These are phyloP conservation scores for Inonotus hispidus DNA, from an alignment of 1,284 basidiomycete species.

Conservation along the genomic window DNA sequence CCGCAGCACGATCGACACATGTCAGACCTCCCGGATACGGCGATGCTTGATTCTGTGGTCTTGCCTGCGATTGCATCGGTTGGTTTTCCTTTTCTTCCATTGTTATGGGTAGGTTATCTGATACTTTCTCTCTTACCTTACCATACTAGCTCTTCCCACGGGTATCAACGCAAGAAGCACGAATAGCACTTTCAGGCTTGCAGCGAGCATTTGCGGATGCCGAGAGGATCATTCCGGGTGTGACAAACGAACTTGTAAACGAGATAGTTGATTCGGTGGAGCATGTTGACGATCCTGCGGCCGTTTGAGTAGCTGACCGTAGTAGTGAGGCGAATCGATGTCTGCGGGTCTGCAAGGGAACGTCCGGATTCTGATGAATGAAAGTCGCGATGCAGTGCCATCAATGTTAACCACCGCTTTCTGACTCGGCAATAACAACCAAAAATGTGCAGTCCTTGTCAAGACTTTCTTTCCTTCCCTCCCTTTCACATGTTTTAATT, in stretches of 20 bases:
- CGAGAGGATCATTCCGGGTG: slow-evolving; percentile 82
- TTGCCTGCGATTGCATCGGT: slow-evolving; percentile 90
- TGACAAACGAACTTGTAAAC: slow-evolving; percentile 77
- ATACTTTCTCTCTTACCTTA: not conserved
- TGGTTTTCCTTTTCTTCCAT: slow-evolving; percentile 30
- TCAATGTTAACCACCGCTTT: too few species aligned
- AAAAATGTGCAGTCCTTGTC: too few species aligned
- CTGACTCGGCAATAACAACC: too few species aligned
- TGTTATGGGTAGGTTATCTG: slow-evolving; percentile 11
- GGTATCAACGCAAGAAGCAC: slow-evolving; percentile 82
- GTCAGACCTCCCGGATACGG: slow-evolving; percentile 70
- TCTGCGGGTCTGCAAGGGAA: not conserved
- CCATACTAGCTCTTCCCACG: slow-evolving; percentile 73
- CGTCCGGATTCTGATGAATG: not conserved
- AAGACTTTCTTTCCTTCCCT: too few species aligned
- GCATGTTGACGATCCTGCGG: slow-evolving; percentile 62
- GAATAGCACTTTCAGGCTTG: slow-evolving; percentile 75
- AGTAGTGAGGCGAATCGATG: too few species aligned
- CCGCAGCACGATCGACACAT: slow-evolving; percentile 37
- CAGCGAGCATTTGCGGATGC: slow-evolving; percentile 90
- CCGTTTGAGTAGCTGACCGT: not conserved
- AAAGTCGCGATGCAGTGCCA: not conserved
- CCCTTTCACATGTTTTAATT: too few species aligned
- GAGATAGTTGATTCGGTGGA: slow-evolving; percentile 91
- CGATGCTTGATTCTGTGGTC: slow-evolving; percentile 93